Evolutionary conservation across 2,329 filamentous ascomycete genomes (phyloP), one percentile per base, ranked within the genome.

Genomic region (Macrophomina tecta): DNA sequence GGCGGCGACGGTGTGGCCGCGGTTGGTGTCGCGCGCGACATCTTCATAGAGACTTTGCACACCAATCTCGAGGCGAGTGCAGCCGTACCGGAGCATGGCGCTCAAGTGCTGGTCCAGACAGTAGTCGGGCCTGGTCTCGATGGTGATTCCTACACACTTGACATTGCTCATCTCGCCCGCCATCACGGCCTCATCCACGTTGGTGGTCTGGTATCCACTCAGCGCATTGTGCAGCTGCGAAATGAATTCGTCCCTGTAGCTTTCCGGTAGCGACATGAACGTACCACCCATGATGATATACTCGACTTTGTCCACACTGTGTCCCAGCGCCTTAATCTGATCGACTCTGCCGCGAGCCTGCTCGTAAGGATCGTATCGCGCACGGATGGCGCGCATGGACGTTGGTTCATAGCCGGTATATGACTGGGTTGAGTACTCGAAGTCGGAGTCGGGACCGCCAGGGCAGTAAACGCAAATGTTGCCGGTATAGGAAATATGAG

Each of bases 211-310:
- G 77, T 99, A 99, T 7, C 95, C 95, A 71, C 93, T 97, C 7
- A 99, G 87, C 1, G 95, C 95, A 76, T 99, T 99, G 82, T 99
- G 95, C 61, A 99, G 85, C 75, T 97, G 94, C 0, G 93, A 91
- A 68, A 99, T 97, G 74, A 99, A 99, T 66, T 92, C 89, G 69
- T 99, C 92, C 34, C 95, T 86, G 79, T 99, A 99, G 30, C 90
- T 89, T 73, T 93, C 89, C 8, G 94, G 86, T 32, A 99, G 82
- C 2, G 94, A 98, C 96, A 99, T 99, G 81, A 99, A 99, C 0
- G 95, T 99, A 71, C 95, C 95, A 68, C 95, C 95, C 95, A 99
- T 99, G 77, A 99, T 97, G 76, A 99, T 99, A 79, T 98, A 99
- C 82, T 99, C 95, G 30, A 99, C 95, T 79, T 99, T 99, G 82